These are phyloP conservation scores for Rosa hybrid DNA, from an alignment of 331 rosid species.

Conservation along the genomic window DNA sequence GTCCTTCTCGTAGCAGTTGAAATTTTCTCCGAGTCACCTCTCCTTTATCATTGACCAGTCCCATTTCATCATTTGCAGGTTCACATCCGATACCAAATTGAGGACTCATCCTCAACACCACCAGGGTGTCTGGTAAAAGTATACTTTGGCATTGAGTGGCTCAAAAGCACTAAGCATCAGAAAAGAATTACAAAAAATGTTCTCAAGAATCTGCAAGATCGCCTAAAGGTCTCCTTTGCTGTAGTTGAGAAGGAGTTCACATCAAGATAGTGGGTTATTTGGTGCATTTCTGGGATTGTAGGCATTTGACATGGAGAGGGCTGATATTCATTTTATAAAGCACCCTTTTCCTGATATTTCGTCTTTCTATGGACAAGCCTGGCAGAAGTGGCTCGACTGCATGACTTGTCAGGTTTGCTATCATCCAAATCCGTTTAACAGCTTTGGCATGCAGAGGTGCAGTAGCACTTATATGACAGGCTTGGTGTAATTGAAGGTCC, in stretches of 20 bases:
- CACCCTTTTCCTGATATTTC: background rate
- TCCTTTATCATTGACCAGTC: slow-evolving; percentile 27
- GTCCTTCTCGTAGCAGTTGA: background rate
- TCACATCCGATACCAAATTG: slow-evolving; percentile 73
- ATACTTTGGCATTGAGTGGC: slow-evolving; percentile 84
- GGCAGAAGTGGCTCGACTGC: background rate
- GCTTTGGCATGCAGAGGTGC: slow-evolving; percentile 16
- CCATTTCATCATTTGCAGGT: slow-evolving; percentile 57
- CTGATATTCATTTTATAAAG: background rate
- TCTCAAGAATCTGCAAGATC: slow-evolving; percentile 70
- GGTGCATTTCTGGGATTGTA: slow-evolving; percentile 7
- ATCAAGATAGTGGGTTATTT: slow-evolving; percentile 32
- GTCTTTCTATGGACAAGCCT: background rate
- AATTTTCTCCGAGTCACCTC: background rate
- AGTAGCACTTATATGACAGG: background rate
- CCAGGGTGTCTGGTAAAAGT: slow-evolving; percentile 65
- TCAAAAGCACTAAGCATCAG: slow-evolving; percentile 73
- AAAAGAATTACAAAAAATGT: slow-evolving; percentile 77
- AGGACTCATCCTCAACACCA: slow-evolving; percentile 52
- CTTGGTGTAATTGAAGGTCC: slow-evolving; percentile 5
- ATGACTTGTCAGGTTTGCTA: slow-evolving; percentile 9
- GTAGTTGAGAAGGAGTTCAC: slow-evolving; percentile 69
- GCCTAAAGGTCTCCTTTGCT: slow-evolving; percentile 55
- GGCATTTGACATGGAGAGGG: background rate
- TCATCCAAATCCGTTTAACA: background rate